Percentiles rank a stretch among this genome's conserved stretches.
phyloP scores from a whole-genome alignment of 2,329 filamentous ascomycete species.

The Aspergillus nomiae region DNA sequence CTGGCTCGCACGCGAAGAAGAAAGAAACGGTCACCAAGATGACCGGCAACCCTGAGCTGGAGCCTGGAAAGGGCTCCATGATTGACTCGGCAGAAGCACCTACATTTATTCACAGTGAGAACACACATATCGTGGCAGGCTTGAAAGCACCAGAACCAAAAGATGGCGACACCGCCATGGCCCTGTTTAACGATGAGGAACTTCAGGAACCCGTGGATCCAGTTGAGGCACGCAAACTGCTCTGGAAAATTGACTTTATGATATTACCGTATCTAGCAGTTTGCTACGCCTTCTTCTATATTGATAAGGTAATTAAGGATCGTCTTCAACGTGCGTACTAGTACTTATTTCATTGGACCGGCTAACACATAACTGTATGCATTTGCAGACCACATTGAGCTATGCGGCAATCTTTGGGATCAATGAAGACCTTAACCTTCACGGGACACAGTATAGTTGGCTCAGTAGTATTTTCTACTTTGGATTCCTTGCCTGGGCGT shows the following conservation, averaged over 20 bases:
- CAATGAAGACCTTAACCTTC: slow-evolving; percentile 57
- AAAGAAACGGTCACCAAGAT: slow-evolving; percentile 8
- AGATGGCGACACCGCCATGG: slow-evolving; percentile 54
- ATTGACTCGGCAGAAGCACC: slow-evolving; percentile 25
- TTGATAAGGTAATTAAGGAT: slow-evolving; percentile 39
- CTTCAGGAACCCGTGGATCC: slow-evolving; percentile 50
- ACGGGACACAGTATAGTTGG: slow-evolving; percentile 62
- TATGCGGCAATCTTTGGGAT: slow-evolving; percentile 69
- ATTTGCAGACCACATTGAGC: slow-evolving; percentile 55
- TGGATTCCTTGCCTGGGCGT: slow-evolving; percentile 56
- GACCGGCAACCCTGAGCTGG: slow-evolving; percentile 11
- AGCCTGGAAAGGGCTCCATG: slow-evolving; percentile 21
- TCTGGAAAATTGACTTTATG: slow-evolving; percentile 61
- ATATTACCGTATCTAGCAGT: slow-evolving; percentile 60
- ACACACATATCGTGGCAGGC: slow-evolving; percentile 21
- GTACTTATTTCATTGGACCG: not conserved
- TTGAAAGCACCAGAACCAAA: slow-evolving; percentile 32
- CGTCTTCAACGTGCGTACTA: slow-evolving; percentile 10
- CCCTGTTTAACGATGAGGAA: slow-evolving; percentile 53
- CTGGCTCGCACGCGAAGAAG: not conserved
- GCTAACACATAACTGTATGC: not conserved
- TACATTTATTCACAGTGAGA: slow-evolving; percentile 31
- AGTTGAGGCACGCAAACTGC: slow-evolving; percentile 49
- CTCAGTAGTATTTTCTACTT: slow-evolving; percentile 59
- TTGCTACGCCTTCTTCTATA: slow-evolving; percentile 58